These are phyloP conservation scores for Candida coleopterorum DNA, from an alignment of 805 yeast genomes.

Conservation along the genomic window DNA sequence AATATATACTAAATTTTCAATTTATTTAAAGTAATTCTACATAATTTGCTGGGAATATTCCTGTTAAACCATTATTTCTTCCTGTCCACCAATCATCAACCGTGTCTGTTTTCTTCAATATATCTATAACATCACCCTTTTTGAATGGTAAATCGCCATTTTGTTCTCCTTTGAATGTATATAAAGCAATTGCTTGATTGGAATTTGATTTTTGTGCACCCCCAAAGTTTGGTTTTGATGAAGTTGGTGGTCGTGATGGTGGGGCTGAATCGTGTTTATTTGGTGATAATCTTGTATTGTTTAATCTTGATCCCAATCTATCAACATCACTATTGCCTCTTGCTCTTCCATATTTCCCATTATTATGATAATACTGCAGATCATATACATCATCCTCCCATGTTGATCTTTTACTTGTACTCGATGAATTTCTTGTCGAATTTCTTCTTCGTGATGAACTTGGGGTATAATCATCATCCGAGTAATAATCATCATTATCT, in stretches of 20 bases:
- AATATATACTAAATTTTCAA: constrained; percentile 1
- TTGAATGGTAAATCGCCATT: constrained; percentile 88
- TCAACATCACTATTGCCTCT: constrained; percentile 30
- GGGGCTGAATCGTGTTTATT: constrained; percentile 9
- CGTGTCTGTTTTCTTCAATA: constrained; percentile 79
- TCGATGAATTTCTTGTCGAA: constrained; percentile 14
- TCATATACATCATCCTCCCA: constrained; percentile 93
- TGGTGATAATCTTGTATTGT: constrained; percentile 22
- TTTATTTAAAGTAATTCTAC: constrained; percentile 62
- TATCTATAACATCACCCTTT: constrained; percentile 90
- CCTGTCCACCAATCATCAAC: constrained; percentile 99
- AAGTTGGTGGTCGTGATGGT: constrained; percentile 34
- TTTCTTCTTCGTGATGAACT: constrained; percentile 20
- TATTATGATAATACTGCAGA: constrained; percentile 22
- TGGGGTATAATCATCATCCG: constrained; percentile 26
- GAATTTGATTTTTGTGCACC: constrained; percentile 34
- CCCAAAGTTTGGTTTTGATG: constrained; percentile 40
- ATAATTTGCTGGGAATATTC: constrained; percentile 96
- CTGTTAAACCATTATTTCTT: constrained; percentile 72
- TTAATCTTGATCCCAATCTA: constrained; percentile 29
- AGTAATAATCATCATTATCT: constrained; percentile 23
- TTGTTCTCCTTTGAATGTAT: constrained; percentile 87
- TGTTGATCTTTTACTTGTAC: constrained; percentile 32
- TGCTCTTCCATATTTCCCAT: constrained; percentile 19
- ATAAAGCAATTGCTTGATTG: constrained; percentile 86